Evolutionary conservation across 1,139 yeast genomes (phyloP).

Genomic region (Dujonia santamariae): DNA sequence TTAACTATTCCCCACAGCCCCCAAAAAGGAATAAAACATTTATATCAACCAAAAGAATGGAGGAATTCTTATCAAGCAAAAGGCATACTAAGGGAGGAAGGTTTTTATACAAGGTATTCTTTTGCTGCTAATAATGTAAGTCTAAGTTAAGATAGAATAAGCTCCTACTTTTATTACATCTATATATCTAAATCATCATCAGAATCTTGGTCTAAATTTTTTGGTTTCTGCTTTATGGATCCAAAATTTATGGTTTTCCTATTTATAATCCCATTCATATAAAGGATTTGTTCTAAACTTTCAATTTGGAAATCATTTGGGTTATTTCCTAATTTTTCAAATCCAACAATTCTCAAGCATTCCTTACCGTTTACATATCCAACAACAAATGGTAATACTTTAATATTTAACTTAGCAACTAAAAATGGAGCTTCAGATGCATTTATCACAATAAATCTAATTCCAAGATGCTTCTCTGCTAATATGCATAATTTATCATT

Average conservation of each 20-base stretch:
- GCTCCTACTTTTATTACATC: not conserved
- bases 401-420: slow-evolving; percentile 56
- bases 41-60: not conserved
- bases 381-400: slow-evolving; percentile 69
- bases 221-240: slow-evolving; percentile 11
- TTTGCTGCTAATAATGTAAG: slow-evolving; percentile 1
- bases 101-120: not conserved
- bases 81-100: not conserved
- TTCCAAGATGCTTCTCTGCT: slow-evolving; percentile 56
- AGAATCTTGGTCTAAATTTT: slow-evolving; percentile 10
- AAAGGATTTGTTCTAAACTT: slow-evolving; percentile 45
- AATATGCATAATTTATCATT: slow-evolving; percentile 42
- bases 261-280: slow-evolving; percentile 25
- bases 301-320: slow-evolving; percentile 29
- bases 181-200: slow-evolving; percentile 17
- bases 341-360: slow-evolving; percentile 59
- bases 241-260: slow-evolving; percentile 31
- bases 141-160: not conserved
- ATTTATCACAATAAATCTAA: slow-evolving; percentile 54
- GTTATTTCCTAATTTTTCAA: slow-evolving; percentile 52
- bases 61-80: not conserved
- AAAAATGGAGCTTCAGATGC: slow-evolving; percentile 73
- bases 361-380: slow-evolving; percentile 63
- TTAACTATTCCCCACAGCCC: not conserved
- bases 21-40: not conserved